Percentiles rank a stretch among this genome's conserved stretches.
Evolutionary conservation across 2,329 filamentous ascomycete genomes (phyloP).

Genomic region (Verruconis gallopava): DNA sequence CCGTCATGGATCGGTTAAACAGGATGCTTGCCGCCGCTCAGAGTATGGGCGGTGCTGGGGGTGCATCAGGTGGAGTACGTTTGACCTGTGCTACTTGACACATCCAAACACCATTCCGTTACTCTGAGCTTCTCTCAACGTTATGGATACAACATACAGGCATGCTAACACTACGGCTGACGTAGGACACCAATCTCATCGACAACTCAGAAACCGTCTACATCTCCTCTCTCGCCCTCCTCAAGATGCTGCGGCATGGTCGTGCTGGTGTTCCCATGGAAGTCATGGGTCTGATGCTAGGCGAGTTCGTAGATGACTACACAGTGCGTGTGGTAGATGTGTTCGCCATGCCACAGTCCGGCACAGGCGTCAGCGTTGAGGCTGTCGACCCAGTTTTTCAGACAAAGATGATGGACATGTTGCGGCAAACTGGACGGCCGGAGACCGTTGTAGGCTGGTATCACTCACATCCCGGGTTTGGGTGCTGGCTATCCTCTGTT

Average conservation of each 20-base stretch:
- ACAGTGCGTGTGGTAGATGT: conserved; percentile 97
- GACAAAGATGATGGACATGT: conserved; percentile 99
- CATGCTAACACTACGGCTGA: background rate
- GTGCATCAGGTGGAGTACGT: conserved; percentile 18
- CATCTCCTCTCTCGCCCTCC: conserved; percentile 89
- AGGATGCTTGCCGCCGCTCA: conserved; percentile 69
- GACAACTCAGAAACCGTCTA: conserved; percentile 99
- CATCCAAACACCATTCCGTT: conserved; percentile 1
- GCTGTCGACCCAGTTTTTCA: conserved; percentile 98
- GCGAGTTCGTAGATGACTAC: conserved; percentile 98
- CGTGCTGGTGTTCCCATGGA: conserved; percentile 95
- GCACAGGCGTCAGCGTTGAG: conserved; percentile 95
- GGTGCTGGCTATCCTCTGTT: conserved; percentile 96
- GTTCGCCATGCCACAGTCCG: conserved; percentile 98
- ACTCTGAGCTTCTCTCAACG: background rate
- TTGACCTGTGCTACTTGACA: background rate
- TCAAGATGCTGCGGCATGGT: conserved; percentile 98
- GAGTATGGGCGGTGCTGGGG: conserved; percentile 42
- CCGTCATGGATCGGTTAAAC: conserved; percentile 78
- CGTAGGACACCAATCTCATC: conserved; percentile 81
- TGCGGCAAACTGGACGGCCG: conserved; percentile 91
- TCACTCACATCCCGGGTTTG: conserved; percentile 97
- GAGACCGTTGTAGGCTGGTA: conserved; percentile 99
- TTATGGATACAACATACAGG: background rate
- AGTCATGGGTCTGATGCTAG: conserved; percentile 98